Evolutionary conservation across 2,329 filamentous ascomycete species (phyloP).

Genomic region (Aspergillus jensenii): DNA sequence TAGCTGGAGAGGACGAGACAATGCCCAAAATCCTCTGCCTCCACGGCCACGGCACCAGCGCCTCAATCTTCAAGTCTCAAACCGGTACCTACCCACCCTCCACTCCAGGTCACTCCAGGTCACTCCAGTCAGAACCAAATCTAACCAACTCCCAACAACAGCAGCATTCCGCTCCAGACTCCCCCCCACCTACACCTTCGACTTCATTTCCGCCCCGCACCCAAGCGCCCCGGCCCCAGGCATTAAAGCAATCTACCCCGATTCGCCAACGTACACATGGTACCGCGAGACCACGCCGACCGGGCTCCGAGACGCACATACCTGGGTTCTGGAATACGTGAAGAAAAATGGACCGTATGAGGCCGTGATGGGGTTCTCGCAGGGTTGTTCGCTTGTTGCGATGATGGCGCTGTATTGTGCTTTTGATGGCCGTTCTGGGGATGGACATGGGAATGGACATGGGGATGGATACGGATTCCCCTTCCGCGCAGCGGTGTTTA

Average conservation of each 20-base stretch:
- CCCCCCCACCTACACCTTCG: background rate
- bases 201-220: slow-evolving; percentile 1
- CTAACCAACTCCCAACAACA: background rate
- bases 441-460: rapidly evolving
- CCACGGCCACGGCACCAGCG: slow-evolving; percentile 5
- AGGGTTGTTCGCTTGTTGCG: background rate
- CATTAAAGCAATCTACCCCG: background rate
- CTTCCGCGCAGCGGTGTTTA: background rate
- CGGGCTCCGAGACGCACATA: background rate
- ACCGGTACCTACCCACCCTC: background rate
- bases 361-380: background rate
- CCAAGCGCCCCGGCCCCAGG: background rate
- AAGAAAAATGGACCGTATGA: background rate
- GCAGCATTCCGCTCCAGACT: slow-evolving; percentile 2
- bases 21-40: slow-evolving; percentile 7
- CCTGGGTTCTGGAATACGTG: background rate
- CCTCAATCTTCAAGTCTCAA: background rate
- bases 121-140: background rate
- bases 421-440: background rate
- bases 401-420: background rate
- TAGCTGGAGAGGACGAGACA: background rate
- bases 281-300: background rate
- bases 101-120: background rate
- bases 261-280: background rate
- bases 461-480: background rate